Base-by-base conservation (phyloP, 345 rosid genomes). In the Hibiscus tridactylites region DNA sequence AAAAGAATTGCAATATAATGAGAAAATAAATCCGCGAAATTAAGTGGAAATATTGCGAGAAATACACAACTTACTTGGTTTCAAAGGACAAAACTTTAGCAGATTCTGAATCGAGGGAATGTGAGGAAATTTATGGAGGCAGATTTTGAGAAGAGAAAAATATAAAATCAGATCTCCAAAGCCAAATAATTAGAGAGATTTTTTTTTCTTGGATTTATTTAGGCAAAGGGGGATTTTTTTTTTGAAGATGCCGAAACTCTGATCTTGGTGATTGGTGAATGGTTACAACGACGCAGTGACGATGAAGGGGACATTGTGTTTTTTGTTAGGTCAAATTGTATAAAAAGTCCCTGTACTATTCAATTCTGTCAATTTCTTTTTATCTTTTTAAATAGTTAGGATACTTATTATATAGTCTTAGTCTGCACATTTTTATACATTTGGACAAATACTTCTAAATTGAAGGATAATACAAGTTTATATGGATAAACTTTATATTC, bases 181-280 rank as follows among this genome's bases (percentile, higher is more conserved):
- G 4, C 15, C 3, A 13, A 9, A 31, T 3, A 42, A n/a, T 3
- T 33, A 3, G 44, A 59, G 10, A 10, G 29, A 37, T 37, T 63
- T 7, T 39, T 39, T 21, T 39, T 19, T 5, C 19, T 19, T 2
- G 39, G 16, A 1, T 16, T 70, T 37, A 11, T 31, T 16, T 69
- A 39, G 31, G 31, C 31, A 19, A 39, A 39, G n/a, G 52, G 8
- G 39, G 68, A 39, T 39, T 19, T 9, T 64, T 9, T 64, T 70
- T 53, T 71, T 63, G 74, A 69, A 71, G 58, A 17, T 53, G 75
- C 66, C 75, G 62, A 46, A 46, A 24, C 50, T 28, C 29, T 42
- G 60, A 42, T n/a, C 46, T 21, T 21, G 24, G 24, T 21, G 21
- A 21, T 61, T 61, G 46, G 24, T 3, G 11, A 61, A 33, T 33